A percentile compares a stretch with the other conserved stretches of the same genome.
phyloP scores from a whole-genome alignment of 306 rosid genomes.

The Inga leiocalycina region DNA sequence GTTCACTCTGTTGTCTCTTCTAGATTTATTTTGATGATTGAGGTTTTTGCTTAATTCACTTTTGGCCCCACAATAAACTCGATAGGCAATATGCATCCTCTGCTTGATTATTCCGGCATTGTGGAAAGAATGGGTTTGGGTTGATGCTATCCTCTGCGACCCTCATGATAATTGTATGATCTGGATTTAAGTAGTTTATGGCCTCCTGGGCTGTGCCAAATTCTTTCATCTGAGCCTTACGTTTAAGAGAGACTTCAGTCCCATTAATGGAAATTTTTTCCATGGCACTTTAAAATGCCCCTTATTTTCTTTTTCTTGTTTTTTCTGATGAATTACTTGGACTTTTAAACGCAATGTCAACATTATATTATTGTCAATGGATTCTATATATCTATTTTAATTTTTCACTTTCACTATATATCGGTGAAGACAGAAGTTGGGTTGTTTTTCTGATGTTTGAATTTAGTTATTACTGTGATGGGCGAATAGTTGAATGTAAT shows the following conservation, averaged over 20 bases:
- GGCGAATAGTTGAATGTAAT: conserved; percentile 13
- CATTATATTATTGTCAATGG: neutral
- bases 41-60: conserved; percentile 11
- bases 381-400: neutral
- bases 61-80: neutral
- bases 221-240: conserved; percentile 5
- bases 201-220: conserved; percentile 2
- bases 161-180: conserved; percentile 10
- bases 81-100: neutral
- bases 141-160: neutral
- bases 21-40: conserved; percentile 14
- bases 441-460: conserved; percentile 16
- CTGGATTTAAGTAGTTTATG: neutral
- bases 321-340: neutral
- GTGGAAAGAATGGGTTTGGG: conserved; percentile 15
- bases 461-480: conserved; percentile 24
- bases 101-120: neutral
- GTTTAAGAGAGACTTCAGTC: neutral
- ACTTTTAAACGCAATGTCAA: neutral
- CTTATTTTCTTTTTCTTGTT: neutral
- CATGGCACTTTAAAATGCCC: neutral
- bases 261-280: neutral
- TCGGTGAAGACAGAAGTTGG: conserved; percentile 10
- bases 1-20: conserved; percentile 13
- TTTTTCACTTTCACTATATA: conserved; percentile 8